phyloP scores from a whole-genome alignment of 1,284 basidiomycete genomes.

The Heterobasidion parviporum region DNA sequence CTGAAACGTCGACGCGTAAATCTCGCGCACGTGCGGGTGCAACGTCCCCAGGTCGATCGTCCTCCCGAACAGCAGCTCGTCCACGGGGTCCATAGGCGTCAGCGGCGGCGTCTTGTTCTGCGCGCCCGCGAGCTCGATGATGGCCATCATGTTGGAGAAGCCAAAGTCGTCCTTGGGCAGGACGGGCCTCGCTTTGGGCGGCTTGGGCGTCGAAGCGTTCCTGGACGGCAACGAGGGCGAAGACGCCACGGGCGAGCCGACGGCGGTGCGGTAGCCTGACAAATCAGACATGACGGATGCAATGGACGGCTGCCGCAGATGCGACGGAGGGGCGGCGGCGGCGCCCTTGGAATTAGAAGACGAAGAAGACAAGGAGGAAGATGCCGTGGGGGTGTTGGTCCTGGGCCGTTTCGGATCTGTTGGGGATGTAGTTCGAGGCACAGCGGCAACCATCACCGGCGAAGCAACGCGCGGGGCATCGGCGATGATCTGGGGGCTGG shows the following conservation, averaged over 20 bases:
- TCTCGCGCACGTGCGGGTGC: constrained; percentile 65
- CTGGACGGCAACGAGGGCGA: constrained; percentile 18
- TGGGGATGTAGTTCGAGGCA: constrained; percentile 21
- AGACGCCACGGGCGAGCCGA: constrained; percentile 17
- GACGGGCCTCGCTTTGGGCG: constrained; percentile 25
- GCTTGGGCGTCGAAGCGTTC: constrained; percentile 16
- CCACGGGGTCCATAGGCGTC: constrained; percentile 61
- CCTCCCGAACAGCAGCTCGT: constrained; percentile 66
- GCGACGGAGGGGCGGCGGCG: constrained; percentile 13
- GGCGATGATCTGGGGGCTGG: constrained; percentile 21
- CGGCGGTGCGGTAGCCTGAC: constrained; percentile 46
- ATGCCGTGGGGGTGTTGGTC: constrained; percentile 30
- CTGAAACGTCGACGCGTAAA: constrained; percentile 64
- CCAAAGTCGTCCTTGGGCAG: constrained; percentile 80
- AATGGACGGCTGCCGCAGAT: constrained; percentile 50
- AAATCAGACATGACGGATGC: constrained; percentile 58
- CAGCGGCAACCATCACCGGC: constrained; percentile 13
- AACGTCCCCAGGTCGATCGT: constrained; percentile 52
- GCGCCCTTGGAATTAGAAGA: not conserved
- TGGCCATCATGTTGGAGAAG: constrained; percentile 70
- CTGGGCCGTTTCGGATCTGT: constrained; percentile 15
- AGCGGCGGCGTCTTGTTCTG: constrained; percentile 28
- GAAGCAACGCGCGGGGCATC: constrained; percentile 15
- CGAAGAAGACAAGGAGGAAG: constrained; percentile 1
- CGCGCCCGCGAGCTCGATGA: constrained; percentile 64